Base-by-base conservation (phyloP, 306 rosid species). In the Leucaena leucocephala region DNA sequence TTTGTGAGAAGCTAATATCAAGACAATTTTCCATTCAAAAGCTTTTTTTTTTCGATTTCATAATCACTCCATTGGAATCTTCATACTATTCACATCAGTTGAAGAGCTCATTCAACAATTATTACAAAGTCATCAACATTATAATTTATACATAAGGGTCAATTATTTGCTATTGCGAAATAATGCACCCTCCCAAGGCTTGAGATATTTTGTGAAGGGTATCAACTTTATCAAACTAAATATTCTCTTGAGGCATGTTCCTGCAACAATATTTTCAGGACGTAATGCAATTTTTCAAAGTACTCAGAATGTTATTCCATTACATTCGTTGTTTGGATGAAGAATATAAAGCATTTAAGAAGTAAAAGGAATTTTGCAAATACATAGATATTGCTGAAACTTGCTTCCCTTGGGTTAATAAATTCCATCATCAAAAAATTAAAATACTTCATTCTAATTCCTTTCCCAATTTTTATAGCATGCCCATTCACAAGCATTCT, bases 401-500 rank as follows among this genome's bases (percentile, higher is more conserved):
- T 35, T 65, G 71, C 40, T n/a, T 40, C 34, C 71, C 34, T 66
- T 17, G 49, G 7, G 12, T 38, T 19, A 13, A 13, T 19, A 43
- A 44, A 68, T 44, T 68, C 44, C 19, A 44, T 43, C 39, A 68
- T 68, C 2, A 11, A 68, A 44, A 42, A 43, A 22, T 15, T 21
- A 68, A n/a, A 54, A 16, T 8, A 71, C 21, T 78, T 64, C 50
- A 79, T 75, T 66, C 62, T 27, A 57, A 54, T 58, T 76, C 69
- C 35, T 73, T 74, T 68, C 10, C 40, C n/a, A 15, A 33, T 2
- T 45, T 19, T 68, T 62, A 35, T 4, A 19, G 38, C 38, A 78
- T 17, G 68, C 54, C 76, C 42, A 71, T 75, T 68, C 49, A 71
- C 19, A 63, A 74, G 74, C 75, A 70, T 49, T 75, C 76, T 44